Conservation (phyloP, 2,329 filamentous ascomycete genomes). For the Exophiala sideris region DNA sequence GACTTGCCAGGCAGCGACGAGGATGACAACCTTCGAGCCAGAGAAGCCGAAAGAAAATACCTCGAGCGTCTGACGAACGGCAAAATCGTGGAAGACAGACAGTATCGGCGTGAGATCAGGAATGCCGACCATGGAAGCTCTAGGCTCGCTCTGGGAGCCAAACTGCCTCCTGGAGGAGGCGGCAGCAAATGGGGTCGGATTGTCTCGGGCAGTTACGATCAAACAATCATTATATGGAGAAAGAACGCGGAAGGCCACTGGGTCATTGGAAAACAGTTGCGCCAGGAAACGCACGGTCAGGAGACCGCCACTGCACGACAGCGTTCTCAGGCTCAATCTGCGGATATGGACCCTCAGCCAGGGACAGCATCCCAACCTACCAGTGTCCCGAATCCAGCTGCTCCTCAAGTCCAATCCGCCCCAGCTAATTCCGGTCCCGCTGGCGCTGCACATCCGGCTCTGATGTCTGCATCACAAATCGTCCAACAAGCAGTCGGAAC, state of each 20-base stretch:
- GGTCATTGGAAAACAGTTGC: conserved; percentile 71
- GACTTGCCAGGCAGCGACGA: conserved; percentile 77
- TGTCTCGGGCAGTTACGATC: conserved; percentile 93
- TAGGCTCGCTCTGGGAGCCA: conserved; percentile 67
- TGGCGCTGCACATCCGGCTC: conserved; percentile 11
- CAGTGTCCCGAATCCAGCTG: conserved; percentile 25
- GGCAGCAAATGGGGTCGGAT: conserved; percentile 90
- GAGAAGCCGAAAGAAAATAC: conserved; percentile 69
- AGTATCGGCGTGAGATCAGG: conserved; percentile 32
- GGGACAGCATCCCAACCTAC: conserved; percentile 36
- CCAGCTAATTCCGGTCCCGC: conserved; percentile 1
- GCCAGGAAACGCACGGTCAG: conserved; percentile 55
- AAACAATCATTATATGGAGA: conserved; percentile 93
- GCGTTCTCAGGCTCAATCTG: conserved; percentile 4
- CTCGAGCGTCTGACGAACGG: conserved; percentile 56
- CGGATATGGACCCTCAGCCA: conserved; percentile 1
- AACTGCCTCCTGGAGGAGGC: conserved; percentile 84
- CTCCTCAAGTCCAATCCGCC: conserved; percentile 1
- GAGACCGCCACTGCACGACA: conserved; percentile 41
- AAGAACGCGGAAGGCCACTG: conserved; percentile 80
- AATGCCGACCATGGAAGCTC: conserved; percentile 61
- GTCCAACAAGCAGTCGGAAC: conserved; percentile 25
- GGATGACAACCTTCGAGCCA: conserved; percentile 70
- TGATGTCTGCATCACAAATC: conserved; percentile 24
- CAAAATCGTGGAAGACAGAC: conserved; percentile 33